A percentile compares a stretch with the other conserved stretches of the same genome.
Conservation (phyloP, 2,329 filamentous ascomycete species). For the Ambrosiella cleistominuta region DNA sequence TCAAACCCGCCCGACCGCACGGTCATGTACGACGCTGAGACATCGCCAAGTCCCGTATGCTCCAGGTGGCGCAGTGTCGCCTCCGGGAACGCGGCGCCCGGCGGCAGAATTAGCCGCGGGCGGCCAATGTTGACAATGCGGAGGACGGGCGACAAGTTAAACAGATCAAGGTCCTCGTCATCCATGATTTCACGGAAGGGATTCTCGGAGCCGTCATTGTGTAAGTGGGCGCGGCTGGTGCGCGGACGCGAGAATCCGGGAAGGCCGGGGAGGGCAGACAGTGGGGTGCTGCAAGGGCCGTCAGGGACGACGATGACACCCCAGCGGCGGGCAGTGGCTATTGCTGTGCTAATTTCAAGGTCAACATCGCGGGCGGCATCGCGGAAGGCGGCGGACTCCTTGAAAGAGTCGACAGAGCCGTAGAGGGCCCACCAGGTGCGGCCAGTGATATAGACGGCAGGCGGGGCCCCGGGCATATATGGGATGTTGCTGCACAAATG, state of each 20-base stretch:
- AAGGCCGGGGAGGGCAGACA: neutral
- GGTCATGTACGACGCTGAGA: slow-evolving; percentile 11
- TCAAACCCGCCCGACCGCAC: neutral
- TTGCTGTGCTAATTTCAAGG: slow-evolving; percentile 4
- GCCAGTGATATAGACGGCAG: slow-evolving; percentile 7
- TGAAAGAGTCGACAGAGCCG: slow-evolving; percentile 7
- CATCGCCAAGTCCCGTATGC: slow-evolving; percentile 5
- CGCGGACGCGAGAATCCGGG: neutral
- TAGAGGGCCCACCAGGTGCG: slow-evolving; percentile 9
- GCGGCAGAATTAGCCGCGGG: slow-evolving; percentile 3
- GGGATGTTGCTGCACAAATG: neutral
- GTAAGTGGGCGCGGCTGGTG: neutral
- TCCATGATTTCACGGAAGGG: slow-evolving; percentile 9
- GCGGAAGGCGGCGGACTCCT: slow-evolving; percentile 1
- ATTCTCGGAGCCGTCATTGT: neutral
- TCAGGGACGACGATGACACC: slow-evolving; percentile 6
- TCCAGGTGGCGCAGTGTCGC: neutral
- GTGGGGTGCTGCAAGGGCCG: neutral
- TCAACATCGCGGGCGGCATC: slow-evolving; percentile 9
- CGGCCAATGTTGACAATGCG: slow-evolving; percentile 3
- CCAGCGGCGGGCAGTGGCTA: slow-evolving; percentile 10
- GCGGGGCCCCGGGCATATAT: neutral
- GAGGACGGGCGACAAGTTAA: slow-evolving; percentile 3
- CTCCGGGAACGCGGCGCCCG: slow-evolving; percentile 4
- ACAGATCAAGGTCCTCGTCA: slow-evolving; percentile 11